phyloP scores from a whole-genome alignment of 805 yeast genomes.

The Wickerhamiella siamensis region DNA sequence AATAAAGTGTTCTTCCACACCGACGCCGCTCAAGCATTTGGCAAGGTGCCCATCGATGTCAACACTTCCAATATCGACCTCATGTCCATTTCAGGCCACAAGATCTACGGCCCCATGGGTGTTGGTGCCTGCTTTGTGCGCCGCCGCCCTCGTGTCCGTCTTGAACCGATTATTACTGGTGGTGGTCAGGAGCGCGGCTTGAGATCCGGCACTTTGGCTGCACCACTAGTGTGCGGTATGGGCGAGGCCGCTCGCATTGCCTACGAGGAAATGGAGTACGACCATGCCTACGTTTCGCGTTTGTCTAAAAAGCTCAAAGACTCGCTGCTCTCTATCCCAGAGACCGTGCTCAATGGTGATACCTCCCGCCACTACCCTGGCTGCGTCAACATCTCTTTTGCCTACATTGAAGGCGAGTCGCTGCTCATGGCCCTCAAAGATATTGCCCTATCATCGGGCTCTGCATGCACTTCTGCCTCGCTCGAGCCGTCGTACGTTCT shows the following conservation, averaged over 20 bases:
- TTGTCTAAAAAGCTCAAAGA: constrained; percentile 60
- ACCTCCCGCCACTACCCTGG: constrained; percentile 65
- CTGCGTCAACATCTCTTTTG: constrained; percentile 92
- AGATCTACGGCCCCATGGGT: constrained; percentile 96
- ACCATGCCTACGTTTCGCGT: constrained; percentile 49
- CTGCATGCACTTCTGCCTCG: constrained; percentile 98
- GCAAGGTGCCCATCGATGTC: constrained; percentile 85
- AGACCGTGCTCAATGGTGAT: constrained; percentile 84
- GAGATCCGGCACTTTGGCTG: constrained; percentile 92
- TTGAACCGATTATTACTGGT: constrained; percentile 88
- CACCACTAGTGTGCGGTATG: constrained; percentile 90
- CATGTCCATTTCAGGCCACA: constrained; percentile 88
- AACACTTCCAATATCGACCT: constrained; percentile 86
- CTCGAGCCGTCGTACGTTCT: constrained; percentile 94
- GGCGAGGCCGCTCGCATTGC: constrained; percentile 94
- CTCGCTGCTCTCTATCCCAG: constrained; percentile 68
- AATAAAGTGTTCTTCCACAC: constrained; percentile 93
- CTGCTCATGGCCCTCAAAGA: constrained; percentile 94
- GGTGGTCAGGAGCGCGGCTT: constrained; percentile 99
- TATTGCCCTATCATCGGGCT: constrained; percentile 89
- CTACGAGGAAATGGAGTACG: constrained; percentile 57
- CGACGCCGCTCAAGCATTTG: constrained; percentile 95
- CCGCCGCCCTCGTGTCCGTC: constrained; percentile 95
- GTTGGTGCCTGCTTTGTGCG: constrained; percentile 90
- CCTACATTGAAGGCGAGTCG: constrained; percentile 96